Conservation (phyloP, 805 yeast species). For the Saccharomycopsis fibuligera region DNA sequence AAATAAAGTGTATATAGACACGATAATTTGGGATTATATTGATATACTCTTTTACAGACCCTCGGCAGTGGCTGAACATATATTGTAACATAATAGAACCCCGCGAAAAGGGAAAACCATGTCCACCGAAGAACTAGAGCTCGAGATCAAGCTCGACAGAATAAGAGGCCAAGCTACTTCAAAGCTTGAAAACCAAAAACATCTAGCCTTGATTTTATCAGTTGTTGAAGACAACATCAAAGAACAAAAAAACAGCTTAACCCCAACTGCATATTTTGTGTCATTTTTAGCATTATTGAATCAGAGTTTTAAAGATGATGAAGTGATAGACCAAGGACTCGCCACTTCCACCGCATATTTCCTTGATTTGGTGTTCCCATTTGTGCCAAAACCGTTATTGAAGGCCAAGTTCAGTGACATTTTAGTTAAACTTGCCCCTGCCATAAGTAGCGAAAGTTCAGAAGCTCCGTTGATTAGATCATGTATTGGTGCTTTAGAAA, state of each 20-base stretch:
- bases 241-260: slow-evolving; percentile 52
- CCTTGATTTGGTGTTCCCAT: slow-evolving; percentile 72
- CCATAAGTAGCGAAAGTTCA: slow-evolving; percentile 58
- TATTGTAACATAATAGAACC: too few species aligned
- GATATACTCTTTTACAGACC: too few species aligned
- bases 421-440: slow-evolving; percentile 73
- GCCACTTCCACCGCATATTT: slow-evolving; percentile 77
- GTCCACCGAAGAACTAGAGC: slow-evolving; percentile 28
- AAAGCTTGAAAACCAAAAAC: slow-evolving; percentile 82
- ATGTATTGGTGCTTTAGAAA: slow-evolving; percentile 79
- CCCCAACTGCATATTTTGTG: slow-evolving; percentile 79
- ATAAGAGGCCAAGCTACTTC: slow-evolving; percentile 69
- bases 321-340: slow-evolving; percentile 49
- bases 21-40: too few species aligned
- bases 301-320: slow-evolving; percentile 52
- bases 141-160: slow-evolving; percentile 58
- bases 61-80: too few species aligned
- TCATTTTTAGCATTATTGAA: slow-evolving; percentile 78
- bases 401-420: slow-evolving; percentile 72
- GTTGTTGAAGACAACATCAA: slow-evolving; percentile 87
- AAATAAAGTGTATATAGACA: too few species aligned
- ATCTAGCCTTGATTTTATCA: slow-evolving; percentile 70
- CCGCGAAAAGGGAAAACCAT: too few species aligned
- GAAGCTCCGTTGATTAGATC: slow-evolving; percentile 81
- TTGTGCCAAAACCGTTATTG: slow-evolving; percentile 60